A percentile compares a stretch with the other conserved stretches of the same genome.
phyloP scores from a whole-genome alignment of 2,329 filamentous ascomycete species.

The Bisporella sp. region DNA sequence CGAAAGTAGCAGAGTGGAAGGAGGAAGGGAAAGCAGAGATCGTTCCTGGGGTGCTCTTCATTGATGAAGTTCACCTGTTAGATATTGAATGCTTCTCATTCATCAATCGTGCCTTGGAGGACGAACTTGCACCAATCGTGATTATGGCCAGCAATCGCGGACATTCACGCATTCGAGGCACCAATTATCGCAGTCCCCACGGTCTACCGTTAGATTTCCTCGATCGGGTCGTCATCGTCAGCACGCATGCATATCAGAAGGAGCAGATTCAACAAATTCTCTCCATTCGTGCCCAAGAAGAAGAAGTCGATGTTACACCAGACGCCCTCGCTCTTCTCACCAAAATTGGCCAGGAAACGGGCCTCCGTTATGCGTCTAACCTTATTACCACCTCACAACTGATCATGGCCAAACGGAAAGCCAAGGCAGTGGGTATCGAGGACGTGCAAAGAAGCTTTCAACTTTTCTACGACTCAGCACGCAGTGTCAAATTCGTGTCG shows the following conservation, averaged over 20 bases:
- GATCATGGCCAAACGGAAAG: constrained; percentile 75
- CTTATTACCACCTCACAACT: constrained; percentile 93
- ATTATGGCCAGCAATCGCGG: constrained; percentile 99
- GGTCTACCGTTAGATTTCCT: constrained; percentile 93
- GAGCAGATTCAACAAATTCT: constrained; percentile 93
- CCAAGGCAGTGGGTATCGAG: constrained; percentile 74
- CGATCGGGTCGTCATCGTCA: constrained; percentile 92
- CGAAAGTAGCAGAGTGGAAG: constrained; percentile 97
- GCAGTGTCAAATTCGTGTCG: constrained; percentile 84
- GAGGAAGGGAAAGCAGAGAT: constrained; percentile 99
- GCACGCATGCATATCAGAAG: constrained; percentile 73
- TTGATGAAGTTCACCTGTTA: constrained; percentile 99
- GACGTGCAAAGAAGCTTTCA: constrained; percentile 92
- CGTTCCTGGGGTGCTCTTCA: constrained; percentile 93
- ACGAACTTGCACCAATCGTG: constrained; percentile 90
- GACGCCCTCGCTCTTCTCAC: constrained; percentile 89
- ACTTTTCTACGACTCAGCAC: constrained; percentile 83
- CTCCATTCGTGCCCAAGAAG: constrained; percentile 86
- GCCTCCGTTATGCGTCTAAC: constrained; percentile 93
- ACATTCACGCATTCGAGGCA: constrained; percentile 84
- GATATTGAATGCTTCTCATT: constrained; percentile 99
- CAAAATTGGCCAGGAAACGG: constrained; percentile 90
- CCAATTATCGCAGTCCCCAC: constrained; percentile 87
- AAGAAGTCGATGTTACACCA: constrained; percentile 85
- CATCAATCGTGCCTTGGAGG: constrained; percentile 93